These are phyloP conservation scores for Quercus dentata DNA, from an alignment of 306 rosid species.

Conservation along the genomic window DNA sequence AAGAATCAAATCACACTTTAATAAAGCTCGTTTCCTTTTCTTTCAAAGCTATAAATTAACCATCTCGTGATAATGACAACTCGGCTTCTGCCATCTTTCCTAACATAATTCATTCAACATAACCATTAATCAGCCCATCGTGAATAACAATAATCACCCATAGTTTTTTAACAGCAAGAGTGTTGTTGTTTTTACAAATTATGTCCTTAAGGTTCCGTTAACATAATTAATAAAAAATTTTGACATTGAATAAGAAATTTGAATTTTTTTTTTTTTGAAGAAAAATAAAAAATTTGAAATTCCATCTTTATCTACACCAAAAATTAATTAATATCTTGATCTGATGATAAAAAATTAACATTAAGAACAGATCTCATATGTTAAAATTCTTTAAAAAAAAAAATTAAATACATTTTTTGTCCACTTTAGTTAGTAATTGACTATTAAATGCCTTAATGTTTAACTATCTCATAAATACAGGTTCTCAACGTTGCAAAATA, in stretches of 20 bases:
- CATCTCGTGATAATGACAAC: background rate
- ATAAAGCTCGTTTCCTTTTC: background rate
- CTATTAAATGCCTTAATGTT: too few species aligned
- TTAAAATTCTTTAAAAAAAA: too few species aligned
- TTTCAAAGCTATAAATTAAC: background rate
- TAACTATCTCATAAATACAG: too few species aligned
- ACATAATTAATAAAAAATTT: accelerated
- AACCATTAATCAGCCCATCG: background rate
- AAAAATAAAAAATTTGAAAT: too few species aligned
- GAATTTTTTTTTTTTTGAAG: too few species aligned
- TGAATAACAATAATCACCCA: background rate
- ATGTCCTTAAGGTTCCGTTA: background rate
- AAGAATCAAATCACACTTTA: slow-evolving; percentile 26
- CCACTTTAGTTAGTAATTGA: too few species aligned
- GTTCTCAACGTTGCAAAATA: too few species aligned
- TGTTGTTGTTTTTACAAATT: background rate
- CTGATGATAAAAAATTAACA: too few species aligned
- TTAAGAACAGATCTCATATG: accelerated
- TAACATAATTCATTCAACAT: slow-evolving; percentile 20
- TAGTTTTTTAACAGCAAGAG: slow-evolving; percentile 3
- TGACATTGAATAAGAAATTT: too few species aligned
- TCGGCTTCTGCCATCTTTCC: background rate
- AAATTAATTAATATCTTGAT: accelerated
- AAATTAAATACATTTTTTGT: too few species aligned
- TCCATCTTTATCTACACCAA: too few species aligned